Evolutionary conservation across 1,284 basidiomycete genomes (phyloP).

Genomic region (Pholiota adiposa): DNA sequence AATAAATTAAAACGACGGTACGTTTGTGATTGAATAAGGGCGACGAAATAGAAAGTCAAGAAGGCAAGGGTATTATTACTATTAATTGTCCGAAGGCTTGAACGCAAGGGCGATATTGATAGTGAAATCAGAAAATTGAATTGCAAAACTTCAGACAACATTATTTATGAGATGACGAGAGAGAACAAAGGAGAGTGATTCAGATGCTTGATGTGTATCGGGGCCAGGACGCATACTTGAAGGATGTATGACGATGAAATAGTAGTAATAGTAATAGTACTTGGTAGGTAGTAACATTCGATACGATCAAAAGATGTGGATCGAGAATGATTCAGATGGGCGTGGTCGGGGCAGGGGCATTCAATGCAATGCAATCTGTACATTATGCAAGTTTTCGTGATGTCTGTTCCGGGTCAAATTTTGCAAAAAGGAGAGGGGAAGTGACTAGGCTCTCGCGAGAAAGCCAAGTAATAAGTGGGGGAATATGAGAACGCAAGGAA

Average conservation of each 20-base stretch:
- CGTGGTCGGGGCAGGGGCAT: constrained; percentile 3
- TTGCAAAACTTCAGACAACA: constrained; percentile 5
- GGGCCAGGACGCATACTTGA: constrained; percentile 4
- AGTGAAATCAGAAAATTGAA: constrained; percentile 2
- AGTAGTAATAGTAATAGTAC: constrained; percentile 15
- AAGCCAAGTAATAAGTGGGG: neutral
- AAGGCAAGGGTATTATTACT: too few species aligned
- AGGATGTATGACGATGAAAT: constrained; percentile 11
- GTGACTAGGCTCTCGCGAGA: neutral
- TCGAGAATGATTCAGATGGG: neutral
- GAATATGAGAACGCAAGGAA: neutral
- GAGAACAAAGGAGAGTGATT: constrained; percentile 9
- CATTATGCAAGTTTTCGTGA: constrained; percentile 13
- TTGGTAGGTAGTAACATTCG: constrained; percentile 14
- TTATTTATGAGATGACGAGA: constrained; percentile 10
- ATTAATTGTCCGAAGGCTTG: too few species aligned
- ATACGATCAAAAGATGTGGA: constrained; percentile 2
- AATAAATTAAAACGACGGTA: too few species aligned
- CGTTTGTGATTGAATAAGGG: too few species aligned
- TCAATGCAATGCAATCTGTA: constrained; percentile 5
- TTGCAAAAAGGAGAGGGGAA: constrained; percentile 5
- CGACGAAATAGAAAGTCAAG: too few species aligned
- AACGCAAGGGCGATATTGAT: neutral
- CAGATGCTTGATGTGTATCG: constrained; percentile 11
- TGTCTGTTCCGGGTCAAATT: constrained; percentile 12